Base-by-base conservation (phyloP, 345 rosid genomes). In the Eucalyptus cladocalyx region DNA sequence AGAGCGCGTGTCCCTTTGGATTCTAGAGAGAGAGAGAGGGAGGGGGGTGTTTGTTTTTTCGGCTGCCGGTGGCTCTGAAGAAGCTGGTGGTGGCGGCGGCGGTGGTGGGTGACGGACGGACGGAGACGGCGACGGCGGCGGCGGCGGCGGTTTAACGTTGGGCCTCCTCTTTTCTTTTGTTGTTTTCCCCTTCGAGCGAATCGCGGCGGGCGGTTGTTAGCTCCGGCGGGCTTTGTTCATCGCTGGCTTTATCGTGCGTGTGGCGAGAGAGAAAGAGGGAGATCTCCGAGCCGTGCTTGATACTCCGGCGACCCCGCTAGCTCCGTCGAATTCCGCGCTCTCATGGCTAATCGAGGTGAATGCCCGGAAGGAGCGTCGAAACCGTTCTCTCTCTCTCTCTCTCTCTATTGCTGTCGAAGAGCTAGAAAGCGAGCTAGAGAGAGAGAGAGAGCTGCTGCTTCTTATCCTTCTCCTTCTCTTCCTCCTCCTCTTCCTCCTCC, bases 271-370 rank as follows among this genome's bases (percentile, higher is more conserved):
- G 80, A 18, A 11, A 3, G 45, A 72, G 47, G 43, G 85, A 76
- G 47, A 76, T 76, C 85, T 76, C 47, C 4, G 47, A 76, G 47
- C 30, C 16, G 85, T 23, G 47, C 13, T 23, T 76, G 47, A 76
- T 40, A 43, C 47, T 76, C 47, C 47, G 47, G 47, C 85, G 85
- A 76, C 47, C 45, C 45, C 81, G 81, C 15, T 72, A 19, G 80
- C 45, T 37, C 42, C 85, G 85, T 76, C 47, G 85, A 58, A 88
- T 30, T 43, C 53, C 45, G 30, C 9, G 37, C 18, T 26, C 89
- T 87, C 92, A 95, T 94, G 95, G 91, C 94, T 87, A 94, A 89
- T 91, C 94, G 89, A 51, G 89, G 86, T 86, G 91, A 90, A 88
- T 87, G 89, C 86, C 80, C 58, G 72, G 69, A 28, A 42, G 58